These are phyloP conservation scores for Flaveria floridana DNA, from an alignment of 140 eudicot species.

Conservation along the genomic window DNA sequence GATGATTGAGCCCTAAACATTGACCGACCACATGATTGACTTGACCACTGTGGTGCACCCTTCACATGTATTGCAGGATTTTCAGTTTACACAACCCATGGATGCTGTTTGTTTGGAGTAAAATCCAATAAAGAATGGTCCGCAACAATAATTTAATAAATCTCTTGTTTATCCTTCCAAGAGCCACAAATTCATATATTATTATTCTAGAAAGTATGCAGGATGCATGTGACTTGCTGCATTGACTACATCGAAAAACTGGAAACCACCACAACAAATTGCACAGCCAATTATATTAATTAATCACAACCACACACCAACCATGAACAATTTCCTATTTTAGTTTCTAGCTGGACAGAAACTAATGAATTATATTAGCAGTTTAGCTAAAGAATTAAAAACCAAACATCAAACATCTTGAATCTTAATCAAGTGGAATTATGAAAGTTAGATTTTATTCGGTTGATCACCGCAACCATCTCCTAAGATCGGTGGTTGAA, in stretches of 20 bases:
- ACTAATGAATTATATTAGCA: constrained; percentile 38
- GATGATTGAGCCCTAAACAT: not conserved
- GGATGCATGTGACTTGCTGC: constrained; percentile 41
- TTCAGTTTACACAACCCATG: constrained; percentile 31
- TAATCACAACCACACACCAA: constrained; percentile 42
- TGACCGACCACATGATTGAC: constrained; percentile 30
- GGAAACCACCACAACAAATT: constrained; percentile 27
- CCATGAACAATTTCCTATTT: not conserved
- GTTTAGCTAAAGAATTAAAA: constrained; percentile 27
- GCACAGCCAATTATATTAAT: constrained; percentile 24
- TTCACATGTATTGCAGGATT: constrained; percentile 38
- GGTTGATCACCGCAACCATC: constrained; percentile 62
- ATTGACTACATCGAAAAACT: constrained; percentile 30
- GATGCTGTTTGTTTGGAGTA: constrained; percentile 24
- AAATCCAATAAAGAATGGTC: constrained; percentile 26
- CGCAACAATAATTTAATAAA: constrained; percentile 18
- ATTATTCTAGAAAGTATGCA: constrained; percentile 31
- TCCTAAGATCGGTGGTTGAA: constrained; percentile 70
- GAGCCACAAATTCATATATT: constrained; percentile 14
- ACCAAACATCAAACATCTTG: constrained; percentile 27
- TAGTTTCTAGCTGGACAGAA: constrained; percentile 24
- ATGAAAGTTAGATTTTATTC: constrained; percentile 31
- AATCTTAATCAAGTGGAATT: constrained; percentile 15
- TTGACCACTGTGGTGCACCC: constrained; percentile 33
- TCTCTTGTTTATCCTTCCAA: constrained; percentile 20